Base-by-base conservation (phyloP, 2,329 filamentous ascomycete species). In the Harringtonia aguacate region DNA sequence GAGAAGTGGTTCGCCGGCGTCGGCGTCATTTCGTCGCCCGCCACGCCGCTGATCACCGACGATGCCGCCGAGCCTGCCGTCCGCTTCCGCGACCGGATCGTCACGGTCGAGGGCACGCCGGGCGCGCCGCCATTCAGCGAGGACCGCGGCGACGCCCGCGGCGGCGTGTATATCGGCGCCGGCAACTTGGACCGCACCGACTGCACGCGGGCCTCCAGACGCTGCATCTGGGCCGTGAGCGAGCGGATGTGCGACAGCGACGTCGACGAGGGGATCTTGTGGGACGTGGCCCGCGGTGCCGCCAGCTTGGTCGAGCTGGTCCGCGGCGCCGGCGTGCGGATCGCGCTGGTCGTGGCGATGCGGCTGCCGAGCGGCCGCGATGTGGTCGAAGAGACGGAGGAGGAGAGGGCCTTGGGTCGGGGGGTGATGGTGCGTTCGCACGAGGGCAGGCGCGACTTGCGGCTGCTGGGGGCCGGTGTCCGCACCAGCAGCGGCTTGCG, bases 141-240 rank as follows among this genome's bases (percentile, higher is more conserved):
- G 2, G 62, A 60, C 43, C 86, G 77, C 20, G 89, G 87, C n/a
- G 88, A 94, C 5, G 76, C 74, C 39, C 82, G 79, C 17, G 89
- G 87, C 5, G 89, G 88, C 1, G 84, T 92, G 44, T 70, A 73
- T 8, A 78, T 73, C 3, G 89, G 86, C 2, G 84, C 86, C 3
- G 92, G 92, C 18, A 98, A 75, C 63, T 92, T 95, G 33, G 90
- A 95, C 53, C 88, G 81, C 17, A 84, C 92, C 21, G 83, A 87
- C 48, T 97, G 88, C 10, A 98, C 90, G 36, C 92, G 79, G 50
- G 92, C 86, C 61, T 97, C 92, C 48, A 98, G 80, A 53, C 87
- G 86, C 63, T 95, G 87, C 88, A 97, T 95, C 65, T 97, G 92
- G 24, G 87, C 89, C 46, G 94, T 95, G 51, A 98, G 79, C 27